Evolutionary conservation across 495 filamentous ascomycete species (phyloP), one percentile per base, ranked within the genome.

Genomic region (Coniosporium apollinis): DNA sequence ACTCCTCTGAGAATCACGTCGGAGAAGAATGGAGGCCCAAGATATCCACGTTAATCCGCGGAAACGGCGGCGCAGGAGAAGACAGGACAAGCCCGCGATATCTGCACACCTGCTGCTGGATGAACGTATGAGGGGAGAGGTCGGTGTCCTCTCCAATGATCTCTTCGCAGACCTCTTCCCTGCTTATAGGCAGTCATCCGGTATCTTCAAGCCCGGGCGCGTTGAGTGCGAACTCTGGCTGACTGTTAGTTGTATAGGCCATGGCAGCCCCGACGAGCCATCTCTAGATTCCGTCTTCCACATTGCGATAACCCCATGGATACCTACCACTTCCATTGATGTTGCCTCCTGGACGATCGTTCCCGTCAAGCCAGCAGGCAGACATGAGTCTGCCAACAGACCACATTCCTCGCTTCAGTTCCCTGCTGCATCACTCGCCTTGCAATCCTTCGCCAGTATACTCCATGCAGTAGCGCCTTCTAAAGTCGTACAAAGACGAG

Each of bases 91-190:
- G 41, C 57, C 62, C 15, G 65, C 77, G 10, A 60, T 74, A 8
- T 64, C 72, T 24, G 74, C 72, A 8, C 64, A 65, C 19, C 52
- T 96, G n/a, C 51, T 67, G 19, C 64, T 87, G 22, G 82, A 92
- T 48, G 75, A 79, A 48, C 77, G 85, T 56, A 62, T 92, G 45
- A 82, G 76, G 58, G 82, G 80, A n/a, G 82, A 91, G 42, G 70
- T 84, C 20, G 89, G 82, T 30, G 71, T 89, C 29, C 51, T 97
- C 33, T 91, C 86, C 13, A 78, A 86, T 46, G 81, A 92, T 52
- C 65, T 97, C 22, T 83, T 79, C 39, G 62, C 65, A 19, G 79
- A 91, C 50, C 66, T 94, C 28, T 92, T 92, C 49, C 79, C 75
- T 21, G 28, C 34, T 11, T 24, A 25, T 5, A 29, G 22, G 10